Evolutionary conservation across 2,329 filamentous ascomycete species (phyloP), one percentile per base, ranked within the genome.

Genomic region (Alternaria longipes): DNA sequence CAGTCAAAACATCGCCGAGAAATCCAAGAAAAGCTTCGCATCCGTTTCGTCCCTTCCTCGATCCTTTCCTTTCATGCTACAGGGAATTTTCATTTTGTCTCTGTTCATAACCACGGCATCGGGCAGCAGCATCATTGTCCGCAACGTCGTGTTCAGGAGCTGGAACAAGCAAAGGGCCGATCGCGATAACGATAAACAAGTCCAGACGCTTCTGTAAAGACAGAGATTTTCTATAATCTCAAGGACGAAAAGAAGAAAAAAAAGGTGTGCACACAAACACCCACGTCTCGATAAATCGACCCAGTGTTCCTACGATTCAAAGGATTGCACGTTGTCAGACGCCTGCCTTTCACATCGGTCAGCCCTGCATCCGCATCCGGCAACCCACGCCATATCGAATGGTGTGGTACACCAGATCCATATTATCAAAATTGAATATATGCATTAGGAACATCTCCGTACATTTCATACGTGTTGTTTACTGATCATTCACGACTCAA

Each of bases 1-100:
- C 52, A 59, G 54, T 61, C 56, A 26, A 57, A 61, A 59, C 45
- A 7, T 42, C 44, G 53, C 32, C 51, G 40, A 40, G 54, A 51
- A 58, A 30, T 22, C 36, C 49, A 52, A 51, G 40, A 44, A 8
- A 52, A 40, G 54, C 50, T 40, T 55, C 28, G 26, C 26, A 34
- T 54, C 11, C 26, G 16, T 44, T 28, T 54, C 51, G 38, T 51
- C 34, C 45, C 46, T 40, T 41, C 12, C 26, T 42, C 24, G 34
- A 41, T 49, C 45, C 22, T 50, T 51, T 36, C 24, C 14, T 50
- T 36, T 38, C 20, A 1, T 42, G 40, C 40, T 42, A 2, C 40
- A 42, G 12, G 40, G 20, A 14, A 7, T 8, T 20, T 8, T 8
- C 12, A 24, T 8, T 6, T 24, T 42, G 24, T 24, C 11, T 20